These are phyloP conservation scores for Coemansia sp. DNA, from an alignment of 192 early-diverging fungal genomes.

Conservation along the genomic window DNA sequence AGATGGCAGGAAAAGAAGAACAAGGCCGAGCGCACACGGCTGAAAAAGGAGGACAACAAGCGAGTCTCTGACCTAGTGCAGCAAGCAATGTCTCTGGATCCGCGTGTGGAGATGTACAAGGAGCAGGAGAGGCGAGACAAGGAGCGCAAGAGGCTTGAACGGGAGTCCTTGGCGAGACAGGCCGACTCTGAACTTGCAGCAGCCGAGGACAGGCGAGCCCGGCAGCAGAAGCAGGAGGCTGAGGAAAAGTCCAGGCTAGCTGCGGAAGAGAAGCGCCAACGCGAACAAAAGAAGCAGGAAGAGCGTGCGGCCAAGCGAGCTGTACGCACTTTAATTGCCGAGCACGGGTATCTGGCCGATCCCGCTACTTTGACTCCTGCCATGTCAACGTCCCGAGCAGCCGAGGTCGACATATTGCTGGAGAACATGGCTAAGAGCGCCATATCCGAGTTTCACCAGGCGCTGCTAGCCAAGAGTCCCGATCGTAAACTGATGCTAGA, in stretches of 20 bases:
- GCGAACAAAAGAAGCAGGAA: constrained; percentile 51
- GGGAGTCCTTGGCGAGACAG: constrained; percentile 30
- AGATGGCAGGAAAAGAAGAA: constrained; percentile 75
- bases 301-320: constrained; percentile 27
- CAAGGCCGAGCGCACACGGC: constrained; percentile 64
- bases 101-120: constrained; percentile 71
- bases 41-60: constrained; percentile 81
- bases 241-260: constrained; percentile 8
- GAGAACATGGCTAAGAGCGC: constrained; percentile 54
- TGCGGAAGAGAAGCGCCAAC: constrained; percentile 34
- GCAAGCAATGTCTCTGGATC: constrained; percentile 68
- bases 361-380: background rate
- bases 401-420: constrained; percentile 59
- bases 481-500: background rate
- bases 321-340: constrained; percentile 49
- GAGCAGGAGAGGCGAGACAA: constrained; percentile 63
- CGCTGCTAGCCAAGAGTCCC: constrained; percentile 11
- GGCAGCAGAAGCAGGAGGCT: constrained; percentile 27
- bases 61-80: constrained; percentile 64
- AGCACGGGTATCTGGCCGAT: constrained; percentile 49
- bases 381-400: constrained; percentile 10
- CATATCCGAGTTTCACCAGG: constrained; percentile 27
- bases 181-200: constrained; percentile 32
- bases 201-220: constrained; percentile 14
- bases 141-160: constrained; percentile 23